Evolutionary conservation across 1,139 yeast genomes (phyloP), one percentile per base, ranked within the genome.

Genomic region (Pichia sp.): DNA sequence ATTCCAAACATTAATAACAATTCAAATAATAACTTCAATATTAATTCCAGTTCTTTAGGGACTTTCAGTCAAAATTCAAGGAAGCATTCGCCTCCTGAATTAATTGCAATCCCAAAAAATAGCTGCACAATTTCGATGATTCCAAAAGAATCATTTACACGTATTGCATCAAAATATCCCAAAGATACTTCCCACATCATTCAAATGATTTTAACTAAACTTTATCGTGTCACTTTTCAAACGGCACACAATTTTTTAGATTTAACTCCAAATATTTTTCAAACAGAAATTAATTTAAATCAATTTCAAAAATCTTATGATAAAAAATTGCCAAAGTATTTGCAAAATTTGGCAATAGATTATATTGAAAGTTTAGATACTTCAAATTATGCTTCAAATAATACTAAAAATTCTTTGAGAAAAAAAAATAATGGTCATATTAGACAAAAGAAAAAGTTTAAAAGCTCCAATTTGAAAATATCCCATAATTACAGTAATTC

Each of bases 181-280:
- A 79, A 85, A 53, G 87, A 96, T 0, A 83, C 96, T 0, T 86
- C 97, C 0, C 96, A 90, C 62, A 90, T 92, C 39, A 94, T 92
- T 8, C 96, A 95, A 53, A 89, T 92, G 78, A 87, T 92, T 20
- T 69, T 90, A 51, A 83, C 95, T 1, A 75, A 96, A 51, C 71
- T 92, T 47, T 87, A 87, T 61, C 76, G 95, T 55, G 97, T 92
- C 6, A 90, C 97, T 0, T 81, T 90, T 65, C 92, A 84, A 59
- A 86, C 97, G 0, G 86, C 94, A 11, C 94, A 90, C 59, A 76
- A 79, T 55, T 92, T 92, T 61, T 69, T 92, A 42, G 96, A 96
- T 0, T 66, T 92, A 30, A 87, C 97, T 0, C 71, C 78, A 27
- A 96, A 89, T 56, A 80, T 92, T 34, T 75, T 87, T 54, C 80